Evolutionary conservation across 2,329 filamentous ascomycete species (phyloP), one percentile per base, ranked within the genome.

Genomic region (Sordariomycetes sp.): DNA sequence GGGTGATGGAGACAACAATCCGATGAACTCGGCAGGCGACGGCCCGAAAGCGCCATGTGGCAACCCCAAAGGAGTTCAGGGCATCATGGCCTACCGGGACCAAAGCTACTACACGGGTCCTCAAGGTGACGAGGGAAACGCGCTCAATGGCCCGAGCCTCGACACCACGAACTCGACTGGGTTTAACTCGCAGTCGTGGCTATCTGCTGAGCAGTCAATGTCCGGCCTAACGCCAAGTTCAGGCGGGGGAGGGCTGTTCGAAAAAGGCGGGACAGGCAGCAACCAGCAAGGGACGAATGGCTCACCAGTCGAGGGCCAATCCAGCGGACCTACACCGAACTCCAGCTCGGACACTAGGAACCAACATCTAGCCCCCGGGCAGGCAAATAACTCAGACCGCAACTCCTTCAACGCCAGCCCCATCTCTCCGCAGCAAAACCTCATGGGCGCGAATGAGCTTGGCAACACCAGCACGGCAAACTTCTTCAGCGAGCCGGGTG

Each of bases 301-400:
- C 4, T 73, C 71, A 0, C 63, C 70, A 3, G 69, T 71, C 14
- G 61, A 59, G 16, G 61, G 59, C 6, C 57, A 57, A 31, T 75
- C 72, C 3, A 72, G 64, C 39, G 58, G 68, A n/a, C 71, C 66
- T 16, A 79, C 75, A 9, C 75, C 75, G 4, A 77, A 72, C 44
- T 79, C 75, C 4, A 75, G 68, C 45, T 21, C n/a, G 23, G 23
- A 23, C 9, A 28, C 15, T 39, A 23, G 19, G 15, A 14, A 49
- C 36, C 8, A 14, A 33, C 52, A 43, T 40, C 41, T 48, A 19
- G 47, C 38, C 6, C 44, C 46, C 25, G 54, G 55, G 11, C 51
- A 54, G 11, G 47, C 60, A 37, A 53, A 47, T 16, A 53, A 53
- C 18, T 63, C 68, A 1, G 58, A 57, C 6, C 46, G 49, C 6